Evolutionary conservation across 768 basidiomycete genomes (phyloP).

Genomic region (Xerocomus brunneocitrinus): DNA sequence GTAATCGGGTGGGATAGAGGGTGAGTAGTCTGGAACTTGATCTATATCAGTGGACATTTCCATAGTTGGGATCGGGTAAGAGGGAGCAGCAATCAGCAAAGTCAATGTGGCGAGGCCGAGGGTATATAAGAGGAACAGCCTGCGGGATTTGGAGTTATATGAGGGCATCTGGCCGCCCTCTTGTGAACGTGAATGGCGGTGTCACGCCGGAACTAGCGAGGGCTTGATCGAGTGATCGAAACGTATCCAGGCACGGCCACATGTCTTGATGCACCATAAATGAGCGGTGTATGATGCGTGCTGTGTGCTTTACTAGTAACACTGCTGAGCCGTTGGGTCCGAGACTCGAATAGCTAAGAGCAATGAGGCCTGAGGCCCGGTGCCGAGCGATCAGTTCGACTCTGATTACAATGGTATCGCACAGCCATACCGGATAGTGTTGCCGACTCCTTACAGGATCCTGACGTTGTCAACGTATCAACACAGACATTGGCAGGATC

Average conservation of each 20-base stretch:
- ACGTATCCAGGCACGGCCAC: conserved; percentile 5
- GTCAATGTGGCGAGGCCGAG: neutral
- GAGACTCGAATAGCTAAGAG: neutral
- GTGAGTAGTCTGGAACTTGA: conserved; percentile 48
- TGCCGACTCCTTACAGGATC: too few species aligned
- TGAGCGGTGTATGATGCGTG: neutral
- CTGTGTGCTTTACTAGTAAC: neutral
- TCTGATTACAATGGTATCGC: too few species aligned
- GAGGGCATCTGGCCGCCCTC: neutral
- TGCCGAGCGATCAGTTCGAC: too few species aligned
- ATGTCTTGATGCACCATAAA: neutral
- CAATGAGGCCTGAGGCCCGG: too few species aligned
- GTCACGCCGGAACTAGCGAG: conserved; percentile 15
- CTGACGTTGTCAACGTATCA: neutral
- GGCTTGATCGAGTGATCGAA: conserved; percentile 12
- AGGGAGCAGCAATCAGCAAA: neutral
- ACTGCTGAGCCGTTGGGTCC: neutral
- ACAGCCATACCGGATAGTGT: too few species aligned
- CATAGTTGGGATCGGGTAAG: conserved; percentile 8
- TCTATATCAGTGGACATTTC: conserved; percentile 9
- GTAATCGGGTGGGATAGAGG: conserved; percentile 54
- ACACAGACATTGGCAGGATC: neutral
- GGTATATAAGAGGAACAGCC: conserved; percentile 23
- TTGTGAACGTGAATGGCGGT: conserved; percentile 7
- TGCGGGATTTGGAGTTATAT: neutral